Evolutionary conservation across 768 basidiomycete species (phyloP).

Genomic region (Brasilioporus rufonigricans): DNA sequence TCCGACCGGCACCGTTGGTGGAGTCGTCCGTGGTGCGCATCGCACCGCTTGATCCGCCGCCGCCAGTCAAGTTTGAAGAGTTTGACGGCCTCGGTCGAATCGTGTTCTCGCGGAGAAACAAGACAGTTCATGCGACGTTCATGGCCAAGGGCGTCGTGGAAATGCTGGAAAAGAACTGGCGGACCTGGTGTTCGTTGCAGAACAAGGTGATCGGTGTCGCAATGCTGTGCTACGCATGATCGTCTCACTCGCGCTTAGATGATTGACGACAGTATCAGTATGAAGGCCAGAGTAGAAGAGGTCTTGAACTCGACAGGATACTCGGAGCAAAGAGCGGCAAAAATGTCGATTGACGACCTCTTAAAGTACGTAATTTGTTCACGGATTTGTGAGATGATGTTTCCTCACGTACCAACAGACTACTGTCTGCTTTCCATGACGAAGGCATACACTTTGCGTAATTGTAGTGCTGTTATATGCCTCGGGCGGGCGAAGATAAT

Average conservation of each 20-base stretch:
- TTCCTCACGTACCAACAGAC: conserved; percentile 36
- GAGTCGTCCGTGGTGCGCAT: conserved; percentile 92
- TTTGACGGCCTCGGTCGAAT: conserved; percentile 95
- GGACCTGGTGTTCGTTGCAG: conserved; percentile 87
- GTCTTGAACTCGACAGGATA: conserved; percentile 71
- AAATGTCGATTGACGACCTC: conserved; percentile 92
- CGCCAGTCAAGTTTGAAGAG: conserved; percentile 93
- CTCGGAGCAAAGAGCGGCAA: conserved; percentile 78
- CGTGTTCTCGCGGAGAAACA: conserved; percentile 86
- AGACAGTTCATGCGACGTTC: conserved; percentile 86
- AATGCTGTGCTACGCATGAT: background rate
- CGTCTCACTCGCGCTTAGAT: conserved; percentile 40
- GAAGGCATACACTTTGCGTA: conserved; percentile 72
- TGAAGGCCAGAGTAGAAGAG: conserved; percentile 68
- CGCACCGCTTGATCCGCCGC: conserved; percentile 91
- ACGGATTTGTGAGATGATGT: background rate
- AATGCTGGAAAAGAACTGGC: conserved; percentile 91
- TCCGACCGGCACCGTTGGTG: conserved; percentile 92
- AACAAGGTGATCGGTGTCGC: conserved; percentile 46
- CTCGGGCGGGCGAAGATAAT: background rate
- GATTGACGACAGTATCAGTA: conserved; percentile 65
- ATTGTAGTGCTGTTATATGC: background rate
- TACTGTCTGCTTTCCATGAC: conserved; percentile 73
- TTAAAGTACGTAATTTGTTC: conserved; percentile 59
- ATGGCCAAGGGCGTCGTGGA: conserved; percentile 92